These are phyloP conservation scores for Geotrichum histeridarum DNA, from an alignment of 1,139 yeast genomes.

Conservation along the genomic window DNA sequence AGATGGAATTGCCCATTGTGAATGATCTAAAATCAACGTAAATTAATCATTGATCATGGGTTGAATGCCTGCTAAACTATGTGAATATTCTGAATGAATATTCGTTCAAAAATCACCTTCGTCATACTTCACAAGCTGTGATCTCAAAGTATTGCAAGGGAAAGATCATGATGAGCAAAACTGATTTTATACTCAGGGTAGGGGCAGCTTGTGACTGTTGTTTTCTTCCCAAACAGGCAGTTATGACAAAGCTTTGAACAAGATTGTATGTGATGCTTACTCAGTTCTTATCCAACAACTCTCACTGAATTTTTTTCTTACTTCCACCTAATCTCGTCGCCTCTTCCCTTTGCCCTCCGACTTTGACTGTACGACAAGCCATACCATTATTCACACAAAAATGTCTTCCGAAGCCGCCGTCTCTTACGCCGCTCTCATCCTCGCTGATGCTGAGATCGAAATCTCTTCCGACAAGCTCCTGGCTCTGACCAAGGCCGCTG, in stretches of 20 bases:
- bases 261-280: not conserved
- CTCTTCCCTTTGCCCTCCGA: not conserved
- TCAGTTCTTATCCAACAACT: not conserved
- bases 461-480: conserved; percentile 83
- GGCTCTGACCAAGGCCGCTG: conserved; percentile 81
- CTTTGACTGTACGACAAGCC: conserved; percentile 1
- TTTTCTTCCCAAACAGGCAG: not conserved
- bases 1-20: no score
- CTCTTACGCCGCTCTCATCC: conserved; percentile 78
- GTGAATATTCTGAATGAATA: no score
- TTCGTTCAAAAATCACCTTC: no score
- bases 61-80: no score
- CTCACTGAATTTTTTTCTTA: not conserved
- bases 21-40: no score
- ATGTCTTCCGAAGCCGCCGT: conserved; percentile 39
- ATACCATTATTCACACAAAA: conserved; percentile 16
- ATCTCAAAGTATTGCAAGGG: no score
- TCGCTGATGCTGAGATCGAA: conserved; percentile 93
- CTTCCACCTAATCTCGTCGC: not conserved
- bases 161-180: not conserved
- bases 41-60: no score
- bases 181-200: not conserved
- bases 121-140: no score
- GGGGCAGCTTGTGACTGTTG: not conserved
- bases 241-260: not conserved